These are phyloP conservation scores for Hypoxylon fragiforme DNA, from an alignment of 495 filamentous ascomycete genomes.

Conservation along the genomic window DNA sequence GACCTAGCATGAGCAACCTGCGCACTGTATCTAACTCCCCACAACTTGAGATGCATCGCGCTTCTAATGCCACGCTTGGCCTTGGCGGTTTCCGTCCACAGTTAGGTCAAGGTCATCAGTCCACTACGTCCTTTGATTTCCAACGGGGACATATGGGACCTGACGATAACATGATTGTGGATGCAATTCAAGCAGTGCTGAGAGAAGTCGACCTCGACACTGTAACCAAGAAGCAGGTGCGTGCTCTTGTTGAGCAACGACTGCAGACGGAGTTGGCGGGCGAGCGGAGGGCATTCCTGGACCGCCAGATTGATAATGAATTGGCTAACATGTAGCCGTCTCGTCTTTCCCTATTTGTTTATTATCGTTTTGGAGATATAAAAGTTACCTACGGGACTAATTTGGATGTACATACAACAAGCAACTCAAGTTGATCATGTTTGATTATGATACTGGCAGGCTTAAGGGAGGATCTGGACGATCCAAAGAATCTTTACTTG, in stretches of 20 bases:
- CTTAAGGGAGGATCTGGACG: conserved; percentile 14
- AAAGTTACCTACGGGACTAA: conserved; percentile 8
- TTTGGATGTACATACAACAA: conserved; percentile 31
- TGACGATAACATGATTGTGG: conserved; percentile 74
- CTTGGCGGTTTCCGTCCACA: conserved; percentile 45
- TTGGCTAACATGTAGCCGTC: conserved; percentile 84
- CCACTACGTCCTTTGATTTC: conserved; percentile 77
- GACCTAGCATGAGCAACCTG: conserved; percentile 41
- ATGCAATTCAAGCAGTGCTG: conserved; percentile 79
- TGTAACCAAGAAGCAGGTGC: conserved; percentile 97
- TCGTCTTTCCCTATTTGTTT: conserved; percentile 1
- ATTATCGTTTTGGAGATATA: background rate
- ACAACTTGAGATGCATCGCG: conserved; percentile 31
- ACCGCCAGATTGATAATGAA: conserved; percentile 89
- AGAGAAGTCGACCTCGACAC: conserved; percentile 91
- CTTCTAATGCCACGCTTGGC: conserved; percentile 47
- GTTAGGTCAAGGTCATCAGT: conserved; percentile 55
- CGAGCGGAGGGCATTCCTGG: conserved; percentile 81
- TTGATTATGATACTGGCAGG: conserved; percentile 21
- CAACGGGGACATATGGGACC: conserved; percentile 66
- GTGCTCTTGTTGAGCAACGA: conserved; percentile 87
- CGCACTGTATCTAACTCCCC: conserved; percentile 42
- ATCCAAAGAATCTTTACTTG: conserved; percentile 11
- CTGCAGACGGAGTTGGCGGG: conserved; percentile 83
- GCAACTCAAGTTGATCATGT: conserved; percentile 29